Evolutionary conservation across 345 rosid genomes (phyloP).

Genomic region (Raphanus raphanistrum): DNA sequence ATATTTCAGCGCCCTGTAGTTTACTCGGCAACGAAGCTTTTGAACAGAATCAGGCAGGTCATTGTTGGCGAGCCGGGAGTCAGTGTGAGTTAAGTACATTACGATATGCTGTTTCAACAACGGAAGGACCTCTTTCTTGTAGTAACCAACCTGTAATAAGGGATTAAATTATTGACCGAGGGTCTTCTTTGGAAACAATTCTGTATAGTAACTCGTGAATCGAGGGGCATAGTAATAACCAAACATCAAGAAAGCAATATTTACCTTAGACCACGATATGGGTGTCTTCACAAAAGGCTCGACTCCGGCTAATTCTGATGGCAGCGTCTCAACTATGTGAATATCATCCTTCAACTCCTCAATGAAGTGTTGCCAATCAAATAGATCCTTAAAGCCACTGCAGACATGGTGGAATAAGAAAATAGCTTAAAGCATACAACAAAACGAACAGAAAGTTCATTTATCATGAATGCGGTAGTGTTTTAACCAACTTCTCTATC

Average conservation of each 20-base stretch:
- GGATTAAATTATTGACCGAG: not conserved
- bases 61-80: slow-evolving; percentile 93
- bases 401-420: slow-evolving; percentile 23
- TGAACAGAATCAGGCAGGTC: slow-evolving; percentile 63
- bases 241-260: slow-evolving; percentile 16
- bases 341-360: slow-evolving; percentile 74
- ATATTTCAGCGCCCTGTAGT: slow-evolving; percentile 80
- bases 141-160: slow-evolving; percentile 69
- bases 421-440: slow-evolving; percentile 12
- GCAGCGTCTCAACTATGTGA: slow-evolving; percentile 79
- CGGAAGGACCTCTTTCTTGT: slow-evolving; percentile 73
- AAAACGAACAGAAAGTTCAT: slow-evolving; percentile 5
- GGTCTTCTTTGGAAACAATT: not conserved
- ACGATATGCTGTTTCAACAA: slow-evolving; percentile 81
- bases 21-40: slow-evolving; percentile 87
- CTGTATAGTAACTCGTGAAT: not conserved
- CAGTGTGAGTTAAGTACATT: slow-evolving; percentile 87
- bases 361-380: slow-evolving; percentile 90
- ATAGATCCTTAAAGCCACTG: slow-evolving; percentile 92
- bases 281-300: slow-evolving; percentile 81
- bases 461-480: slow-evolving; percentile 10
- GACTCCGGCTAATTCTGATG: slow-evolving; percentile 54
- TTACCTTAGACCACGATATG: slow-evolving; percentile 95
- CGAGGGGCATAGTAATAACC: not conserved
- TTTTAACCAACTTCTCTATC: not conserved